These are phyloP conservation scores for Schizochytrium sp. DNA, from an alignment of 108 stramenopile genomes.

Conservation along the genomic window DNA sequence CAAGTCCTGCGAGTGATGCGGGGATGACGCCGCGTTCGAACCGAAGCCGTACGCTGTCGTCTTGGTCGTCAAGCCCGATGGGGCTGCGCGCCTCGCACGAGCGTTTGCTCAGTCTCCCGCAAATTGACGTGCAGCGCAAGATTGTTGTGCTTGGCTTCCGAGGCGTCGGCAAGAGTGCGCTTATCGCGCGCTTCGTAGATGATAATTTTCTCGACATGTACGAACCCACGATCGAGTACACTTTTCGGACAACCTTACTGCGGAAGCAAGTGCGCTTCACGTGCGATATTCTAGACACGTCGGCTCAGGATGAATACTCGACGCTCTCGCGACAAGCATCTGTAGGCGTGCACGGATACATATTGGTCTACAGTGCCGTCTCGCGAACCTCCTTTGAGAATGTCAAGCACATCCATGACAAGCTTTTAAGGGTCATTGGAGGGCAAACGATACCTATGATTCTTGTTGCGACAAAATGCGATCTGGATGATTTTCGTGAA, in stretches of 20 bases:
- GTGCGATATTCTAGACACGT: not conserved
- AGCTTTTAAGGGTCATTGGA: not conserved
- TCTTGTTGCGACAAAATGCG: not conserved
- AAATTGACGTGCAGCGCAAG: not conserved
- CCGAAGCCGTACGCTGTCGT: not conserved
- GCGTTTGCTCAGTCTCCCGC: not conserved
- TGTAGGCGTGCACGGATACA: not conserved
- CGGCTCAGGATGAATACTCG: conserved; percentile 5
- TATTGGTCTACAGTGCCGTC: not conserved
- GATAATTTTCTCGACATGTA: not conserved
- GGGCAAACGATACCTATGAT: not conserved
- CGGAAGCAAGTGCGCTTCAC: not conserved
- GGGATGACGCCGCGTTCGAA: not conserved
- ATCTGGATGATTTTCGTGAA: not conserved
- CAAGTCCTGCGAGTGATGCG: not conserved
- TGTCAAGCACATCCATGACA: not conserved
- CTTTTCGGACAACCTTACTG: not conserved
- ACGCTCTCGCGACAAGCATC: not conserved
- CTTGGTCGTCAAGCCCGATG: conserved; percentile 8
- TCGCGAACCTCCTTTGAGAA: not conserved
- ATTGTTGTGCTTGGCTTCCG: conserved; percentile 9
- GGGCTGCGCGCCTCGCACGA: not conserved
- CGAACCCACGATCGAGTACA: conserved; percentile 7
- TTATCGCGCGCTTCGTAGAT: not conserved
- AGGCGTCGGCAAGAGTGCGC: not conserved